phyloP scores from a whole-genome alignment of 169 alveolate genomes.

The Plasmodium cynomolgi region DNA sequence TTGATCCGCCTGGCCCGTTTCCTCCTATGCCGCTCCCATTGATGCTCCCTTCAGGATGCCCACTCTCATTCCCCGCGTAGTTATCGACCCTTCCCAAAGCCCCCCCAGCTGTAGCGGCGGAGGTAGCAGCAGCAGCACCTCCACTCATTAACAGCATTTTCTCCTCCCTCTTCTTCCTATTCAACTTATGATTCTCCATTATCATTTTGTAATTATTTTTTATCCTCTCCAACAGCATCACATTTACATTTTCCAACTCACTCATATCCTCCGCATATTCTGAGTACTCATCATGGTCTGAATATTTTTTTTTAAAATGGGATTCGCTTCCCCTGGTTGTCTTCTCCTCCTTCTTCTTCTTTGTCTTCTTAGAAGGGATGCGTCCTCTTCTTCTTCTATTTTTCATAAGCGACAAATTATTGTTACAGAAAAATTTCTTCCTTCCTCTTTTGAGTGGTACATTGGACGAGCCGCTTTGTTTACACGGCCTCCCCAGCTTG shows the following conservation, averaged over 20 bases:
- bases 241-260: conserved; percentile 35
- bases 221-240: conserved; percentile 55
- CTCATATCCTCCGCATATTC: conserved; percentile 13
- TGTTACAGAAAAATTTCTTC: conserved; percentile 28
- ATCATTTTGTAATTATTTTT: conserved; percentile 50
- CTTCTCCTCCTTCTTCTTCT: not conserved
- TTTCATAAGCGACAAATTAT: conserved; percentile 24
- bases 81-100: not conserved
- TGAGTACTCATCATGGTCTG: not conserved
- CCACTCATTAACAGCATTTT: not conserved
- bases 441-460: not conserved
- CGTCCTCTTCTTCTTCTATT: conserved; percentile 13
- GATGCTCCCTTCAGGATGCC: not conserved
- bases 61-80: not conserved
- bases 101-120: not conserved
- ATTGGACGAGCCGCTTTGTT: not conserved
- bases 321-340: not conserved
- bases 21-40: not conserved
- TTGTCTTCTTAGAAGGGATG: conserved; percentile 3
- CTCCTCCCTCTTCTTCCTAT: conserved; percentile 24
- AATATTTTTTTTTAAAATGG: not conserved
- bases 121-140: not conserved
- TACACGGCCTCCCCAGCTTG: not conserved
- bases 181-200: conserved; percentile 6
- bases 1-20: not conserved